Base-by-base conservation (phyloP, 441 rosid genomes). In the Jatropha podagrica region DNA sequence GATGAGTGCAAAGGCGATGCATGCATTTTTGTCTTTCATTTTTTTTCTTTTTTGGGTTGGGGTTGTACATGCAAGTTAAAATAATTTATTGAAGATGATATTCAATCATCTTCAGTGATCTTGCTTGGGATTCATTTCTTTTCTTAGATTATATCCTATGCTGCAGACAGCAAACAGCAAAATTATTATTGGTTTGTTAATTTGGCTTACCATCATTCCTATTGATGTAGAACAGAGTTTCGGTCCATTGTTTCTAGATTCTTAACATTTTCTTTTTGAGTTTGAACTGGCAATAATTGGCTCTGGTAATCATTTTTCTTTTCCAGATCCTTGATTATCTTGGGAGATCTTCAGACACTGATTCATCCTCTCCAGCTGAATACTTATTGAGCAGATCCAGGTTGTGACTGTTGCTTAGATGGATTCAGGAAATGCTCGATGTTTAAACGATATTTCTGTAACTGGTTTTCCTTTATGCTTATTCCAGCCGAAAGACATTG, bases 401-500 rank as follows among this genome's bases (percentile, higher is more conserved):
- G 99, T 93, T 56, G 78, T 68, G 65, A 74, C 73, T 69, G 59
- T 65, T 78, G 52, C 68, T 71, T 72, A 52, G 55, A 44, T 15
- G 72, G 78, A 61, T 76, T 65, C 73, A n/a, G 48, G 20, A 61
- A 58, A 17, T 78, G 32, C 32, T 38, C 49, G 59, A 62, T 73
- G 11, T 27, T 48, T 42, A 18, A 1, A 32, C 58, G 7, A 38
- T 80, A 38, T 65, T 74, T 78, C 17, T 75, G 77, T 85, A 74
- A 85, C 77, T 12, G 62, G 23, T 66, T 83, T 81, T 72, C 74
- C 76, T 11, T 78, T 58, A 12, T 88, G 68, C 59, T 72, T 60
- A 37, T 80, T 87, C 69, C 98, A 93, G 99, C 89, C 96, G 97
- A 76, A 95, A 90, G 88, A 90, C 98, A 38, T 81, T 93, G 96